Conservation (phyloP, 805 yeast genomes). For the Candida orba region DNA sequence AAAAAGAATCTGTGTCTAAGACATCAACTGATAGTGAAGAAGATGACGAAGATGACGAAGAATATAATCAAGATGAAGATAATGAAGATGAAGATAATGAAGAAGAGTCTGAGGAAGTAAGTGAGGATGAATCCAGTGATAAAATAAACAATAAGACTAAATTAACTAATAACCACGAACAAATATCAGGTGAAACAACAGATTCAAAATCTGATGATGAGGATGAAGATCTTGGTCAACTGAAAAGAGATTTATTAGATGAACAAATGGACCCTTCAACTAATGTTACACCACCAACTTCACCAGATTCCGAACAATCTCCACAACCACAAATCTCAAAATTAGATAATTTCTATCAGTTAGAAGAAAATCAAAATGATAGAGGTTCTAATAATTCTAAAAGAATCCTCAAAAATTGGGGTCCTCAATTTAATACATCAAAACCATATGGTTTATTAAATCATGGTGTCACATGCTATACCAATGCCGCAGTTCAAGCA, state of each 20-base stretch:
- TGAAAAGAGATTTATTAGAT: slow-evolving; percentile 22
- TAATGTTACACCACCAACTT: slow-evolving; percentile 24
- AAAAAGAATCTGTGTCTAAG: slow-evolving; percentile 12
- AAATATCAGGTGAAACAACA: not conserved
- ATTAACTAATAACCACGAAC: too few relatives aligned
- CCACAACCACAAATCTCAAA: slow-evolving; percentile 30
- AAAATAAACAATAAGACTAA: slow-evolving; percentile 1
- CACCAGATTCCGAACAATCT: slow-evolving; percentile 28
- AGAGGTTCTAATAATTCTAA: slow-evolving; percentile 54
- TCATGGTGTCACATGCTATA: slow-evolving; percentile 94
- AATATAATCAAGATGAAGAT: slow-evolving; percentile 11
- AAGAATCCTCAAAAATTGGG: slow-evolving; percentile 69
- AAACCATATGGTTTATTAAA: slow-evolving; percentile 71
- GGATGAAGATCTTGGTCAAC: slow-evolving; percentile 10
- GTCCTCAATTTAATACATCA: slow-evolving; percentile 35
- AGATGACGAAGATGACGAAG: slow-evolving; percentile 11
- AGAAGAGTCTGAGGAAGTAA: slow-evolving; percentile 8
- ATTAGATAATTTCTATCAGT: slow-evolving; percentile 46
- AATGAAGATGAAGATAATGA: slow-evolving; percentile 6
- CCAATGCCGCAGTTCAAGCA: slow-evolving; percentile 91
- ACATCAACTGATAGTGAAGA: slow-evolving; percentile 18
- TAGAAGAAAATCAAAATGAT: slow-evolving; percentile 53
- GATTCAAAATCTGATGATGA: slow-evolving; percentile 13
- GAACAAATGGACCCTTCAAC: slow-evolving; percentile 10
- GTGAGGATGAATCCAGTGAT: slow-evolving; percentile 5